Percentiles rank a stretch among this genome's conserved stretches.
These are phyloP conservation scores for Phtheirospermum japonicum DNA, from an alignment of 257 asterid species.

Conservation along the genomic window DNA sequence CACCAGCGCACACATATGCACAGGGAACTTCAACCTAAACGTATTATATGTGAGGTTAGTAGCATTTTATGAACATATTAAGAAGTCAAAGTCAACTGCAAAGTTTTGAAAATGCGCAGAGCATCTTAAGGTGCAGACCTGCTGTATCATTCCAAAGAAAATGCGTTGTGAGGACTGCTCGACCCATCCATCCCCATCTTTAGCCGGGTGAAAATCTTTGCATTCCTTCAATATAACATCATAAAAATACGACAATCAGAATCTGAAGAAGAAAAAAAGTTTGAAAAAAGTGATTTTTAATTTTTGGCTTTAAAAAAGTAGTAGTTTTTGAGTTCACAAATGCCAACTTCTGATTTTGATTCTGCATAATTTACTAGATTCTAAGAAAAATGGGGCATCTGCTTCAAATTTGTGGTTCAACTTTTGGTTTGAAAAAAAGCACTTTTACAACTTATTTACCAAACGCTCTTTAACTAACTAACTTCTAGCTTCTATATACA, in stretches of 20 bases:
- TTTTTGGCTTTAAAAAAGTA: background rate
- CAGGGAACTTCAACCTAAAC: slow-evolving; percentile 75
- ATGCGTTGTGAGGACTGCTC: slow-evolving; percentile 87
- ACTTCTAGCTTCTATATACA: background rate
- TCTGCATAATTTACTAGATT: background rate
- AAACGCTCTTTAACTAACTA: background rate
- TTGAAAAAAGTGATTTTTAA: too few relatives aligned
- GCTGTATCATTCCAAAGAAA: slow-evolving; percentile 78
- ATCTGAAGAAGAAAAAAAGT: background rate
- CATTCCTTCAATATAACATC: slow-evolving; percentile 60
- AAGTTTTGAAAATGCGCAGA: background rate
- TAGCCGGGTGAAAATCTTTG: slow-evolving; percentile 86
- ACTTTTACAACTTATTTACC: background rate
- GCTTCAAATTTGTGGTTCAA: background rate
- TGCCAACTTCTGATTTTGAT: background rate
- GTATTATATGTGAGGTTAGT: slow-evolving; percentile 15
- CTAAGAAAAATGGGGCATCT: background rate
- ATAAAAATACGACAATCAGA: slow-evolving; percentile 29
- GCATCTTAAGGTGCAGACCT: slow-evolving; percentile 36
- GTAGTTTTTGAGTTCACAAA: background rate
- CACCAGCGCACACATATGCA: slow-evolving; percentile 86
- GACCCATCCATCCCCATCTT: slow-evolving; percentile 99
- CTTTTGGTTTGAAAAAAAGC: background rate
- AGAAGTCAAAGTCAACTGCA: background rate
- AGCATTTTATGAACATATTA: slow-evolving; percentile 24